phyloP scores from a whole-genome alignment of 2,329 filamentous ascomycete species.

The Teratosphaeria zuluensis region DNA sequence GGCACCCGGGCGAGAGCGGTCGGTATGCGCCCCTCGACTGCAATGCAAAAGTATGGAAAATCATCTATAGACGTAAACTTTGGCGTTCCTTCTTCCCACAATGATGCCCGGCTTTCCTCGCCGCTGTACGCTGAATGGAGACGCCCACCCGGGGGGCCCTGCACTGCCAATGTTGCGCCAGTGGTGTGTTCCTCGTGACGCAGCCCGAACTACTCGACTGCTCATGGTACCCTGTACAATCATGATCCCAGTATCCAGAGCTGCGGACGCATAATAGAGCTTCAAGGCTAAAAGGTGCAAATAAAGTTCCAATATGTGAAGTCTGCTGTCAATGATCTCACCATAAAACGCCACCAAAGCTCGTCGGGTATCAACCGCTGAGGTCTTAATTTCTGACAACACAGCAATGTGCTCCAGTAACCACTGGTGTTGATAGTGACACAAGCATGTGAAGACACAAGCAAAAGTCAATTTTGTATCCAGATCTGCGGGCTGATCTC shows the following conservation, averaged over 20 bases:
- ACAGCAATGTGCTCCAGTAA: neutral
- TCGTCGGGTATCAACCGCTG: neutral
- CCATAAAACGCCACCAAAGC: neutral
- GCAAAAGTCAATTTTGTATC: neutral
- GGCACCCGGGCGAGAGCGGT: neutral
- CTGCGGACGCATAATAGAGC: neutral
- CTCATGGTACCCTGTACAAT: neutral
- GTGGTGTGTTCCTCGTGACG: too few relatives aligned
- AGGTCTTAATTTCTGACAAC: neutral
- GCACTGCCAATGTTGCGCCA: too few relatives aligned
- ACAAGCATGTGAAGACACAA: neutral
- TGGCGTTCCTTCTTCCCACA: neutral
- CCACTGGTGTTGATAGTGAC: neutral
- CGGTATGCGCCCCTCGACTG: neutral
- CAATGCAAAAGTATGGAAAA: neutral
- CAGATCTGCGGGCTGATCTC: neutral
- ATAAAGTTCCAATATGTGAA: neutral
- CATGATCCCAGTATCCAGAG: neutral
- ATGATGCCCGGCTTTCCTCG: neutral
- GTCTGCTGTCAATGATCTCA: neutral
- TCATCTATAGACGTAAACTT: neutral
- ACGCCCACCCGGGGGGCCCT: too few relatives aligned
- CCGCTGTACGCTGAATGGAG: too few relatives aligned
- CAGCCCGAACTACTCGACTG: neutral
- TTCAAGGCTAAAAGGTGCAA: neutral